Conservation (phyloP, 2,329 filamentous ascomycete genomes). For the Colletotrichum spaethianum region DNA sequence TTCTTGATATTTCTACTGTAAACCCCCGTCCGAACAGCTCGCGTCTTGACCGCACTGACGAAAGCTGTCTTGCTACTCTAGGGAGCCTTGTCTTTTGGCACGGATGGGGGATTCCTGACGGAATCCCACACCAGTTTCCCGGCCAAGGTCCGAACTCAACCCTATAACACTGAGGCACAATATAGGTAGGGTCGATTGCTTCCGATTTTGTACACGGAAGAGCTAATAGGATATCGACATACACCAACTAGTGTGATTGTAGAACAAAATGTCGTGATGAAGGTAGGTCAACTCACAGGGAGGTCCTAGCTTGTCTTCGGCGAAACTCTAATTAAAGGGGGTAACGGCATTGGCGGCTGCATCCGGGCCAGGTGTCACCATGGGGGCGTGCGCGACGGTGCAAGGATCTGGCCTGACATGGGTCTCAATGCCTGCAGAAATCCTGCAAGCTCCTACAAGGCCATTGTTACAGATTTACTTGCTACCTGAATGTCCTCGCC, state of each 20-base stretch:
- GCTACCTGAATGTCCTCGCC: background rate
- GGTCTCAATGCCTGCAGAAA: background rate
- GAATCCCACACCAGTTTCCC: background rate
- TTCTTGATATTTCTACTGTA: background rate
- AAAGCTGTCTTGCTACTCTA: background rate
- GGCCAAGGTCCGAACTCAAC: background rate
- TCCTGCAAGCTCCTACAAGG: background rate
- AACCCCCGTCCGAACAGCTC: background rate
- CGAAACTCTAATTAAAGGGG: constrained; percentile 30
- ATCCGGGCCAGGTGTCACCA: constrained; percentile 21
- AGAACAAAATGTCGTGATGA: background rate
- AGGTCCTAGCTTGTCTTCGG: background rate
- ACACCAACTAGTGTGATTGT: background rate
- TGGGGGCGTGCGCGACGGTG: background rate
- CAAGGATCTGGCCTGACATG: constrained; percentile 16
- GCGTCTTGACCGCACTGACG: background rate
- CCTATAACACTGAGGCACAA: background rate
- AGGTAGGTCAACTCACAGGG: background rate
- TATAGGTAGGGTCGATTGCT: background rate
- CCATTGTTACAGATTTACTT: constrained; percentile 28
- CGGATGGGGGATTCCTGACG: background rate
- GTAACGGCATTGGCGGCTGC: constrained; percentile 15
- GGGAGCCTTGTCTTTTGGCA: background rate
- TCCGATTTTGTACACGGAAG: background rate
- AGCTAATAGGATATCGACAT: background rate